phyloP scores from a whole-genome alignment of 2,329 filamentous ascomycete species.

The Blumeria hordei region DNA sequence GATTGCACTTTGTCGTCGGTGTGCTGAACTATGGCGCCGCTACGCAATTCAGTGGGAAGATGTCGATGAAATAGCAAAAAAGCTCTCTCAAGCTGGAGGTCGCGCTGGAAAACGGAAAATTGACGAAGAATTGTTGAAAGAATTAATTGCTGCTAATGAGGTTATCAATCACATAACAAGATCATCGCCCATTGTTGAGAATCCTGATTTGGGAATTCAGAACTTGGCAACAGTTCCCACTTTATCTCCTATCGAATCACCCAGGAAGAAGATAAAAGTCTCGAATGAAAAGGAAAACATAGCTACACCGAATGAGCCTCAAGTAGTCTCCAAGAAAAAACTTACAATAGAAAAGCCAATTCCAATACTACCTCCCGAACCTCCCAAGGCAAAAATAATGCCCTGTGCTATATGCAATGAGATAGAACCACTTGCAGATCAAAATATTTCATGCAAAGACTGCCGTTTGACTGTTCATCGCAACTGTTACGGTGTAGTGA shows the following conservation, averaged over 20 bases:
- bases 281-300: slow-evolving; percentile 2
- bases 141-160: slow-evolving; percentile 41
- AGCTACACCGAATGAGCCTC: slow-evolving; percentile 7
- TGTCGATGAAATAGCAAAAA: slow-evolving; percentile 72
- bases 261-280: slow-evolving; percentile 20
- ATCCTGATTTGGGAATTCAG: slow-evolving; percentile 6
- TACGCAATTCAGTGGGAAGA: slow-evolving; percentile 95
- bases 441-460: slow-evolving; percentile 58
- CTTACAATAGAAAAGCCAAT: slow-evolving; percentile 8
- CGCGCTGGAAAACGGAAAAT: slow-evolving; percentile 71
- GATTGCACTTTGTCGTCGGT: slow-evolving; percentile 69
- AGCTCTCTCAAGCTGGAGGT: slow-evolving; percentile 55
- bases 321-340: slow-evolving; percentile 17
- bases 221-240: slow-evolving; percentile 10
- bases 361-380: slow-evolving; percentile 45
- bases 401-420: slow-evolving; percentile 70
- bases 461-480: slow-evolving; percentile 83
- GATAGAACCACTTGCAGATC: slow-evolving; percentile 44
- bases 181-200: slow-evolving; percentile 7
- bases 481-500: slow-evolving; percentile 68
- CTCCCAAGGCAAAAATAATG: slow-evolving; percentile 52
- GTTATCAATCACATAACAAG: slow-evolving; percentile 21
- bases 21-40: slow-evolving; percentile 79
- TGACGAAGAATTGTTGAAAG: slow-evolving; percentile 72
- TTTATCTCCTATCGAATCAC: slow-evolving; percentile 21